A percentile compares a stretch with the other conserved stretches of the same genome.
Conservation (phyloP, 148 eudicot species). For the Fagopyrum esculentum region DNA sequence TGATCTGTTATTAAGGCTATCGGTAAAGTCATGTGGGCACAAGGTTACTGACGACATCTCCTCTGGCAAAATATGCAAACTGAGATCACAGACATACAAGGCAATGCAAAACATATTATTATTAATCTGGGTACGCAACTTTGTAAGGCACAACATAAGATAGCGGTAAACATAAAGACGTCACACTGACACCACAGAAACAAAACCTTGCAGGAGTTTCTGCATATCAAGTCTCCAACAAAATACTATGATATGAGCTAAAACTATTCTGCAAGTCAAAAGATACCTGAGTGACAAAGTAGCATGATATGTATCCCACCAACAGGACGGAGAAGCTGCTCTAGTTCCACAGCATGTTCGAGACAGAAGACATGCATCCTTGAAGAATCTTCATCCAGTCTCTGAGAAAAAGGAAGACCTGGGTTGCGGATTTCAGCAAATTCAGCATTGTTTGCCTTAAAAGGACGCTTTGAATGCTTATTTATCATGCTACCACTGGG, state of each 20-base stretch:
- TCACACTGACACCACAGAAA: not conserved
- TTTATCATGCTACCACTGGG: not conserved
- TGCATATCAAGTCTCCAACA: not conserved
- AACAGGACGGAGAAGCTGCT: constrained; percentile 49
- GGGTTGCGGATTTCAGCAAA: constrained; percentile 16
- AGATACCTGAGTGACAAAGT: constrained; percentile 88
- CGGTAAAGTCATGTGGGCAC: not conserved
- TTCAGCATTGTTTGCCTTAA: not conserved
- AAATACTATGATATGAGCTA: not conserved
- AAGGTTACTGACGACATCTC: too few species aligned
- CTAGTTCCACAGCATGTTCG: constrained; percentile 87
- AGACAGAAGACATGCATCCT: constrained; percentile 92
- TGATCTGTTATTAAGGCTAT: not conserved
- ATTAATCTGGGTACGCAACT: not conserved
- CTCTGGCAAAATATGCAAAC: not conserved
- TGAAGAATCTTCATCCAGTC: constrained; percentile 74
- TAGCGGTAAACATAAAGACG: too few species aligned
- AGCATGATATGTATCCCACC: constrained; percentile 80
- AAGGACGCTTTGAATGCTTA: not conserved
- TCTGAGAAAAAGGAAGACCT: constrained; percentile 26
- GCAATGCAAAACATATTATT: not conserved
- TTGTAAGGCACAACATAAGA: not conserved
- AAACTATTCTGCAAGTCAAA: not conserved
- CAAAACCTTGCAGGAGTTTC: not conserved
- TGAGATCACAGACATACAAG: not conserved